These are phyloP conservation scores for Erodium maritimum DNA, from an alignment of 345 rosid species.

Conservation along the genomic window DNA sequence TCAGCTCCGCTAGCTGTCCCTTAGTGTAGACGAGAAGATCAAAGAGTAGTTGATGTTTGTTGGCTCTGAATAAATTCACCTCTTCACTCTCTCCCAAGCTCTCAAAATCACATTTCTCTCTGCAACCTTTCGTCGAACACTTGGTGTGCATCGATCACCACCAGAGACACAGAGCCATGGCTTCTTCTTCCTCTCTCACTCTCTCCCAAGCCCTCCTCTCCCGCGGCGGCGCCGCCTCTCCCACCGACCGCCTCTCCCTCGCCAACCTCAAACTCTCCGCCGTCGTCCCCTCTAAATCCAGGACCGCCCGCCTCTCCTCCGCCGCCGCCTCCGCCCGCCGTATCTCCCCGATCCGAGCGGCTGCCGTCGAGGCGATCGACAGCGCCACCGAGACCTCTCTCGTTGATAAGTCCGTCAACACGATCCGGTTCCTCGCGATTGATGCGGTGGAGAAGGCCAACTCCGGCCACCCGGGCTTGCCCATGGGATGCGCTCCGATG, in stretches of 20 bases:
- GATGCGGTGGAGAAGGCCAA: constrained; percentile 98
- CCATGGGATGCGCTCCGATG: constrained; percentile 97
- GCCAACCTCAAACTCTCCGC: constrained; percentile 38
- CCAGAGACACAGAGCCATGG: constrained; percentile 28
- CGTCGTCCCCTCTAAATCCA: neutral
- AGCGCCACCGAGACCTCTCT: constrained; percentile 47
- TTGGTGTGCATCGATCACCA: constrained; percentile 8
- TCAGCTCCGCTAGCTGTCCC: constrained; percentile 22
- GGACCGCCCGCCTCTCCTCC: constrained; percentile 2
- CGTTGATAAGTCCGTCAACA: constrained; percentile 68
- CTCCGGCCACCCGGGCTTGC: constrained; percentile 93
- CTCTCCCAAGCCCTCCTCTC: constrained; percentile 49
- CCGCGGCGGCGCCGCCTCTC: constrained; percentile 31
- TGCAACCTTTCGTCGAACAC: neutral
- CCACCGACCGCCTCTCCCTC: constrained; percentile 30
- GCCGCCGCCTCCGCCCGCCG: constrained; percentile 16
- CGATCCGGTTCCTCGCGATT: constrained; percentile 74
- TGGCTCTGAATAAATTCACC: constrained; percentile 6
- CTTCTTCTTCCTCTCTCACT: constrained; percentile 36
- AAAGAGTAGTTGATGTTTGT: constrained; percentile 4
- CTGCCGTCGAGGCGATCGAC: constrained; percentile 45
- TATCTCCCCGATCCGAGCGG: constrained; percentile 18
- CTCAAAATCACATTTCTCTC: constrained; percentile 4
- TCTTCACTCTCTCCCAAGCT: constrained; percentile 2
- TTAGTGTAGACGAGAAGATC: constrained; percentile 27